Evolutionary conservation across 2,329 filamentous ascomycete genomes (phyloP), one percentile per base, ranked within the genome.

Genomic region (Lachnellula occidentalis): DNA sequence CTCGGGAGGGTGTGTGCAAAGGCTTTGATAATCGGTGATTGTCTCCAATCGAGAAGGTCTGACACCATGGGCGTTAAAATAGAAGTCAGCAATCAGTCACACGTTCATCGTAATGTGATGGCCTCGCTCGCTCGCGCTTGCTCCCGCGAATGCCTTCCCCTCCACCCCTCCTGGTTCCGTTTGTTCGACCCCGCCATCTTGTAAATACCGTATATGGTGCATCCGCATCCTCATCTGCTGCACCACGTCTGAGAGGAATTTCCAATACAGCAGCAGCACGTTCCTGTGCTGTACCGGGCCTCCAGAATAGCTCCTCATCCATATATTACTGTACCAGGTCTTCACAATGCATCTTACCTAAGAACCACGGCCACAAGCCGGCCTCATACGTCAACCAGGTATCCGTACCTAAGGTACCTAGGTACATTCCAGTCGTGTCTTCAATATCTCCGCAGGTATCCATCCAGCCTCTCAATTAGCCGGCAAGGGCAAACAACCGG

Each of bases 311-410:
- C 19, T 45, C 22, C 43, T n/a, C 43, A 19, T 12, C 41, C 41
- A 43, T 12, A 21, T 12, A 19, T 43, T 19, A 21, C 41, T 43
- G 41, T 19, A 43, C 15, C n/a, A 19, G 41, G 27, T 11, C 27
- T 11, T 31, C 27, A 22, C 45, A 12, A 41, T 45, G 52, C 47
- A 39, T 34, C 52, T 54, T 50, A 50, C 52, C 46, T 54, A 27
- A 50, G 52, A 49, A 21, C 8, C 43, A 15, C 43, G 43, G 22
- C 21, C 43, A 17, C 12, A 14, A 17, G 12, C 12, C 37, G 14
- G 47, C 50, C 31, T 46, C 24, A 24, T 45, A 45, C 37, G 41
- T 21, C 17, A 22, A 43, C 15, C n/a, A n/a, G n/a, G n/a, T 15
- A 19, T 19, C 21, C 41, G 41, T 22, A n/a, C n/a, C 41, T 11